These are phyloP conservation scores for Solanum gracilifrons DNA, from an alignment of 257 asterid species.

Conservation along the genomic window DNA sequence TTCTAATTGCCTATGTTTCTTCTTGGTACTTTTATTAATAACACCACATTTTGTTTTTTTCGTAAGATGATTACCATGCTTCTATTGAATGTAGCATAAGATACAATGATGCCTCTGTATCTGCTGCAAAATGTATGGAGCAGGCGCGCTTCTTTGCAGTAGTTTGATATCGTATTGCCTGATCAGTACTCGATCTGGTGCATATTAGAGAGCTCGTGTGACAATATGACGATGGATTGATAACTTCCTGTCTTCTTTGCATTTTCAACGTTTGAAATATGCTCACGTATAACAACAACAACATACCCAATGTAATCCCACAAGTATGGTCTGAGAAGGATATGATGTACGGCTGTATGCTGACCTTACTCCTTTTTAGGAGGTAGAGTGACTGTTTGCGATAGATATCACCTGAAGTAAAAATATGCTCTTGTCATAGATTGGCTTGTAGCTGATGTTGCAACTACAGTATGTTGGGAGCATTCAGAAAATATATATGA, in stretches of 20 bases:
- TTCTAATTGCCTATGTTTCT: neutral
- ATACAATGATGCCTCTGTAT: neutral
- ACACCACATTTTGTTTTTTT: neutral
- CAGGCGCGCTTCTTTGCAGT: neutral
- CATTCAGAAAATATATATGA: too few species aligned
- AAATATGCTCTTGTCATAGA: too few species aligned
- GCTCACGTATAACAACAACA: neutral
- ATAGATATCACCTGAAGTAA: too few species aligned
- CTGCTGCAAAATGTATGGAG: neutral
- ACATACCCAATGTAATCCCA: too few species aligned
- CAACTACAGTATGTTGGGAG: too few species aligned
- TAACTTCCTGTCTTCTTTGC: neutral
- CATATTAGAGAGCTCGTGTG: neutral
- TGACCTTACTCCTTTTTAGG: neutral
- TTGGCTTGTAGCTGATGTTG: too few species aligned
- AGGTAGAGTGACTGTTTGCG: neutral
- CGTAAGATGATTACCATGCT: neutral
- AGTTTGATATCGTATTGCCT: neutral
- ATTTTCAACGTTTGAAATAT: neutral
- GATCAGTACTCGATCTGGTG: neutral
- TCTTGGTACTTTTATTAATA: neutral
- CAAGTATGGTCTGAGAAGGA: neutral
- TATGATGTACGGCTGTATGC: neutral
- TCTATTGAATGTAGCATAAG: neutral
- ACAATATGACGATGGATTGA: neutral